These are phyloP conservation scores for Calonectria pseudoreteaudii DNA, from an alignment of 2,329 filamentous ascomycete species.

Conservation along the genomic window DNA sequence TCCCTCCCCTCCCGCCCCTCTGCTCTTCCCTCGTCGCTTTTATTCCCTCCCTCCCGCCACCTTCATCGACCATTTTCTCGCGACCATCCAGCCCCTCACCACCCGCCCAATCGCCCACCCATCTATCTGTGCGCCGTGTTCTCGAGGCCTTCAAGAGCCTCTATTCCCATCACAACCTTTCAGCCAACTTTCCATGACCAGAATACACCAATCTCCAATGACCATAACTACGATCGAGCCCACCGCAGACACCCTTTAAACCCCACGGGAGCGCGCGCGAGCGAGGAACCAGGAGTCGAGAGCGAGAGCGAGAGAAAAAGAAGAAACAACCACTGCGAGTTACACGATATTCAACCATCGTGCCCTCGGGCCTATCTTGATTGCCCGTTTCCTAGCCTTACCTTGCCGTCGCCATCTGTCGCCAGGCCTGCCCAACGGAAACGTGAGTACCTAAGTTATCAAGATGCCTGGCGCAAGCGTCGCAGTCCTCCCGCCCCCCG, in stretches of 20 bases:
- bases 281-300: conserved; percentile 61
- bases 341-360: conserved; percentile 72
- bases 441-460: conserved; percentile 49
- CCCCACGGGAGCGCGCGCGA: conserved; percentile 74
- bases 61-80: conserved; percentile 38
- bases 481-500: conserved; percentile 72
- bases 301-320: conserved; percentile 48
- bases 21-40: conserved; percentile 44
- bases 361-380: conserved; percentile 52
- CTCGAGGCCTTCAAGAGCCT: conserved; percentile 48
- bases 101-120: conserved; percentile 43
- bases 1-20: conserved; percentile 44
- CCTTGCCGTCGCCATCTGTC: conserved; percentile 41
- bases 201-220: conserved; percentile 61
- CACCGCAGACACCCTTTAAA: conserved; percentile 77
- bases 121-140: conserved; percentile 34
- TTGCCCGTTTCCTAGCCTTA: conserved; percentile 41
- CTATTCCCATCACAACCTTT: conserved; percentile 40
- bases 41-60: conserved; percentile 43
- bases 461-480: conserved; percentile 79
- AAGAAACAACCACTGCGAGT: conserved; percentile 41
- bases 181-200: conserved; percentile 56
- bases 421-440: conserved; percentile 34
- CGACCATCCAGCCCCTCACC: conserved; percentile 38
- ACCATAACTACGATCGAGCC: conserved; percentile 62